Base-by-base conservation (phyloP, 805 yeast genomes). In the Suhomyces emberorum region DNA sequence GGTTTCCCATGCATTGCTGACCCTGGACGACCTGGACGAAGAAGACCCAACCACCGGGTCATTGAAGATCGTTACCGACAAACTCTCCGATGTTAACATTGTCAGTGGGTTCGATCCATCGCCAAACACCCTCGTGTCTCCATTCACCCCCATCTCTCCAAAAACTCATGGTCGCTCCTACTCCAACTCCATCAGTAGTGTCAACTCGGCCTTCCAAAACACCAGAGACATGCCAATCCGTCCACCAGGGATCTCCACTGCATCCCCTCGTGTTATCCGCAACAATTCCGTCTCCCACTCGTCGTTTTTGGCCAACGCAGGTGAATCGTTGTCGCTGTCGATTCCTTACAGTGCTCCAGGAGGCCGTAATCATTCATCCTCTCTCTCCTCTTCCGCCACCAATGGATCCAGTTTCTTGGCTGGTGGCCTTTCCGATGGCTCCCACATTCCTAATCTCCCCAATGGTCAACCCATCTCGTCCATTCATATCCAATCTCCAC, bases 311-410 rank as follows among this genome's bases (percentile, higher is more conserved):
- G 52, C 60, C 34, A 44, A 51, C 16, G 17, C 8, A 7, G 48
- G 55, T 26, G 73, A 69, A 41, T 63, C 68, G 41, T 63, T 81
- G 46, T 75, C 84, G 4, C 65, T 77, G 16, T 69, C 77, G 26
- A 81, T 82, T 33, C 88, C 88, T 1, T 82, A 81, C 55, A 70
- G 82, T 6, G 87, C 79, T 2, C 88, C 88, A 1, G 85, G 85
- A 16, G 82, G 84, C 7, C 70, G 61, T 30, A 44, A 47, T 15
- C 37, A 25, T 15, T 35, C 39, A 16, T 24, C 28, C 23, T 39
- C 40, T 31, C 20, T 49, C 43, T n/a, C 63, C 65, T 34, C 51
- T 56, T 73, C 74, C 11, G 61, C 58, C 32, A 70, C 69, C 43
- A 58, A 63, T 7, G 46, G 66, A 15, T 65, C 67, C 38, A 69